Conservation (phyloP, 148 eudicot species). For the Arctostaphylos glauca region DNA sequence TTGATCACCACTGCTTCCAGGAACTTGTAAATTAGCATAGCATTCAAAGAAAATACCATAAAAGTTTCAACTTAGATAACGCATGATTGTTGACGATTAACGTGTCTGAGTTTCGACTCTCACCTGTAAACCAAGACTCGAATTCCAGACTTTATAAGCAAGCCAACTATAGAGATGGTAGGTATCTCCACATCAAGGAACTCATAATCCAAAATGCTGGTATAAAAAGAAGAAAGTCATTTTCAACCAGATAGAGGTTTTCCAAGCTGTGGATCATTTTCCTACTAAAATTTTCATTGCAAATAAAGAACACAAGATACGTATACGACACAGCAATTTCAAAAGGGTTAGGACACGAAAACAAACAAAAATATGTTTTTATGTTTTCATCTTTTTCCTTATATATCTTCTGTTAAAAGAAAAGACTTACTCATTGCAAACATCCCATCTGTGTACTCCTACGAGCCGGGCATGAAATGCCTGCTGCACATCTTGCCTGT, state of each 20-base stretch:
- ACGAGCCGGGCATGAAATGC: conserved; percentile 89
- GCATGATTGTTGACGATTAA: background rate
- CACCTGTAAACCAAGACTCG: conserved; percentile 96
- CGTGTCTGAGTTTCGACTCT: background rate
- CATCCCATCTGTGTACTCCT: conserved; percentile 72
- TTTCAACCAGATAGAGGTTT: background rate
- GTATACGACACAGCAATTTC: background rate
- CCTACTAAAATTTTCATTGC: background rate
- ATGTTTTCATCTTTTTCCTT: background rate
- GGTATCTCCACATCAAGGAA: conserved; percentile 85
- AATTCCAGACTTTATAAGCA: conserved; percentile 59
- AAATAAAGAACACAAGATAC: background rate
- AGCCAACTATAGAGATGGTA: conserved; percentile 75
- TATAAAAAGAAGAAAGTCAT: background rate
- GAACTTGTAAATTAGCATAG: conserved; percentile 3
- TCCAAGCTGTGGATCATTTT: background rate
- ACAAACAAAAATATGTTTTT: background rate
- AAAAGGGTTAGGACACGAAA: background rate
- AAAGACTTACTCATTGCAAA: conserved; percentile 68
- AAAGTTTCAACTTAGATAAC: background rate
- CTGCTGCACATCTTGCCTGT: conserved; percentile 67
- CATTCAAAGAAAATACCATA: background rate
- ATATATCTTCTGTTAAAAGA: background rate
- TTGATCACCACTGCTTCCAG: conserved; percentile 69
- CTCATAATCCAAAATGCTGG: conserved; percentile 80